Percentiles rank a stretch among this genome's conserved stretches.
Evolutionary conservation across 177 flowering plant species (phyloP).

Genomic region (Vitis hybrid): DNA sequence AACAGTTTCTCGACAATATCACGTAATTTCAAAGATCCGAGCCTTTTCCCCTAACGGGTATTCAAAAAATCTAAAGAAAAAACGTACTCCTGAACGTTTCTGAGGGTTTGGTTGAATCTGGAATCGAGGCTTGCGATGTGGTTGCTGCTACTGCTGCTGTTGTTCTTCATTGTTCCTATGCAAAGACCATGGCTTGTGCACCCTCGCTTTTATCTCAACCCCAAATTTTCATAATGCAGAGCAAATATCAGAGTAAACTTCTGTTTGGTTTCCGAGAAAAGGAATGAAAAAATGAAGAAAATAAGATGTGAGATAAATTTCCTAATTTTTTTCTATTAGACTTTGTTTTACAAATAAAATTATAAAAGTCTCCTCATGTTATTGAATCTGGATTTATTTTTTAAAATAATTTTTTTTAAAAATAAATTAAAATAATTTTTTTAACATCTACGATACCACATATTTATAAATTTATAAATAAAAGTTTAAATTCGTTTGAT

Average conservation of each 20-base stretch:
- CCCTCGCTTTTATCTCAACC: not conserved
- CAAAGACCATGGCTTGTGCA: conserved; percentile 8
- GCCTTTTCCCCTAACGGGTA: conserved; percentile 5
- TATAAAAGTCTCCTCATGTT: no score
- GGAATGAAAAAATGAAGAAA: not conserved
- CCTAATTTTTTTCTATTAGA: no score
- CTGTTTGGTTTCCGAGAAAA: not conserved
- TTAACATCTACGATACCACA: no score
- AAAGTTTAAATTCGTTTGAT: no score
- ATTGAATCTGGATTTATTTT: no score
- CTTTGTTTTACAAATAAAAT: no score
- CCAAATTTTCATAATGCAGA: not conserved
- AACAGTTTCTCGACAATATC: not conserved
- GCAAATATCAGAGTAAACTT: not conserved
- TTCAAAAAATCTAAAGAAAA: conserved; percentile 5
- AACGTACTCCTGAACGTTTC: conserved; percentile 85
- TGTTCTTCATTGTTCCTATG: conserved; percentile 30
- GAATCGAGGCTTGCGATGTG: conserved; percentile 47
- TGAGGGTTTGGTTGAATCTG: conserved; percentile 90
- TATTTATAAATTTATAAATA: no score
- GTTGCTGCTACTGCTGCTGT: conserved; percentile 18
- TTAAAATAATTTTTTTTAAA: no score
- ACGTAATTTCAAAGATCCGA: conserved; percentile 9
- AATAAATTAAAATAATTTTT: no score
- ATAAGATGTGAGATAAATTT: not conserved